Evolutionary conservation across 495 filamentous ascomycete species (phyloP), one percentile per base, ranked within the genome.

Genomic region (Trypethelium eluteriae): DNA sequence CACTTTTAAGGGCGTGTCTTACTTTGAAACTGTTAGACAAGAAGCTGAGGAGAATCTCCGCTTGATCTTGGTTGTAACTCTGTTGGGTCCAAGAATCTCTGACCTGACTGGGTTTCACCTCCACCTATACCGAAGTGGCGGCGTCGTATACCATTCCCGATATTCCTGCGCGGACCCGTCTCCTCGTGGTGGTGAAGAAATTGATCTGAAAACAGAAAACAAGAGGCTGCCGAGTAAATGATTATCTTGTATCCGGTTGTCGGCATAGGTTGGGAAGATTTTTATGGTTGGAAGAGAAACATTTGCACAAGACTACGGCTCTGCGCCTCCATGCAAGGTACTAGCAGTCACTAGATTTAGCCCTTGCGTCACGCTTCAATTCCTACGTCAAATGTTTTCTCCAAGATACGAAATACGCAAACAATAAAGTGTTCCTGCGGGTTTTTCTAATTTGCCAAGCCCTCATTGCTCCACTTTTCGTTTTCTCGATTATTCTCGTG

Each of bases 291-390:
- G 25, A 25, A 25, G 25, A 25, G 25, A 25, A 25, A 25, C 25
- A 25, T 25, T 35, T 34, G 53, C 53, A 36, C 10, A 59, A 59
- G 53, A 59, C 36, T 32, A 59, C 32, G 53, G 25, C 18, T 36
- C 36, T 36, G 53, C 25, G 32, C 53, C 49, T 7, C 53, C 32
- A 59, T 59, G 53, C 53, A 59, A 59, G 53, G 53, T 59, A 59
- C 53, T 59, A n/a, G 53, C 18, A 59, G 53, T 7, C 18, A 59
- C 18, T 35, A 4, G 3, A 59, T 10, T 32, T 59, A 18, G 36
- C 53, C 53, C 53, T 59, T 59, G 53, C 53, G 53, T 59, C 53
- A 59, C 53, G 36, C 5, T 2, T 5, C 7, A 59, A 35, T 59
- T 7, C 53, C 18, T 59, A 35, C 32, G 25, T 59, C 7, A 59